A percentile compares a stretch with the other conserved stretches of the same genome.
These are phyloP conservation scores for Diplodia mutila DNA, from an alignment of 2,329 filamentous ascomycete genomes.

Conservation along the genomic window DNA sequence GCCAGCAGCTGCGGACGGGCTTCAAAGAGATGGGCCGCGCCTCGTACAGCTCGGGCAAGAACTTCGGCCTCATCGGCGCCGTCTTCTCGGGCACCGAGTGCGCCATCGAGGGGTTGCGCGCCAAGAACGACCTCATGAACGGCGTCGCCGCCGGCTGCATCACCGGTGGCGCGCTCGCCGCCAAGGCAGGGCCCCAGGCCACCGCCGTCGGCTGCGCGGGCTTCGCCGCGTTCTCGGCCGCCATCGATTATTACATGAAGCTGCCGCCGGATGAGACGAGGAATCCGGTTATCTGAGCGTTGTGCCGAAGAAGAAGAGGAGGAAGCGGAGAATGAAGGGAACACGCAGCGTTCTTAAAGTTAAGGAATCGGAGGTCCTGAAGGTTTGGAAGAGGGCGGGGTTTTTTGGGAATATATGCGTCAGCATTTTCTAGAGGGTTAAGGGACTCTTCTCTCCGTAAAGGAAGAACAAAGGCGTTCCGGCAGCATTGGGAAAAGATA, in stretches of 20 bases:
- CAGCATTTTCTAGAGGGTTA: constrained; percentile 1
- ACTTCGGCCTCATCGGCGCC: constrained; percentile 89
- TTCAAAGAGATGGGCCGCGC: constrained; percentile 94
- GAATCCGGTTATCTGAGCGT: constrained; percentile 41
- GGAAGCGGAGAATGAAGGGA: background rate
- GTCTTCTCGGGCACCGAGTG: constrained; percentile 94
- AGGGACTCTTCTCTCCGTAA: background rate
- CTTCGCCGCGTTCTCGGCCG: constrained; percentile 89
- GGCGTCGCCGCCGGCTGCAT: constrained; percentile 86
- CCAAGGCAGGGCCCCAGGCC: constrained; percentile 86
- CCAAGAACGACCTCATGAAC: constrained; percentile 92
- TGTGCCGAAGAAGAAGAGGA: background rate
- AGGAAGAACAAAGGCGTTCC: background rate
- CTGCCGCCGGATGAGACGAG: constrained; percentile 47
- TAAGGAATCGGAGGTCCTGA: background rate
- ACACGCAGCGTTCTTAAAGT: too few species aligned
- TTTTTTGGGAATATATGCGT: background rate
- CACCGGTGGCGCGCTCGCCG: constrained; percentile 85
- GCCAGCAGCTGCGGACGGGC: constrained; percentile 80
- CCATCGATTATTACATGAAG: constrained; percentile 87
- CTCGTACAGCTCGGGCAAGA: constrained; percentile 83
- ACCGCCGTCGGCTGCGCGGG: constrained; percentile 85
- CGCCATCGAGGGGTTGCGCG: constrained; percentile 87
- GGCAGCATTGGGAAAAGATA: background rate
- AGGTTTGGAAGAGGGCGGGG: background rate